Base-by-base conservation (phyloP, 2,329 filamentous ascomycete species). In the Beauveria brongniartii region DNA sequence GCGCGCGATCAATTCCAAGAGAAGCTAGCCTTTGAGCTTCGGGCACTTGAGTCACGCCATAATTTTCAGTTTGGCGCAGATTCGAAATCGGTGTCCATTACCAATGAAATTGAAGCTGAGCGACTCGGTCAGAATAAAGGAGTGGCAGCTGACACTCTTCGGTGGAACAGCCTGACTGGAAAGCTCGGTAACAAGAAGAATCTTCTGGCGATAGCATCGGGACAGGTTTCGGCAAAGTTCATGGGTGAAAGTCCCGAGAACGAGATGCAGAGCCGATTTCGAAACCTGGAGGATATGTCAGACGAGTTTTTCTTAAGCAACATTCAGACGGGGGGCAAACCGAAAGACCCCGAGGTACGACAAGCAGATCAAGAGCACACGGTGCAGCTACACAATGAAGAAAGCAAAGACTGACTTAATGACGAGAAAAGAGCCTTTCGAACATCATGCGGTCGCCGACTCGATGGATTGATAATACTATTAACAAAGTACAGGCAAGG, bases 291-390 rank as follows among this genome's bases (percentile, higher is more conserved):
- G 48, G 62, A 57, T 20, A 60, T 74, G 5, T 46, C 67, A 0
- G 65, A 68, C n/a, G 44, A 40, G 1, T 66, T 70, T 3, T 72
- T 75, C 50, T 30, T 57, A 20, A 56, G 62, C 1, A 65, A 68
- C 18, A 65, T 71, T 37, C 58, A 50, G 16, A 57, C 66, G 16
- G 64, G 63, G 59, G 41, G 61, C 28, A 65, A 56, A 43, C 60
- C 63, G 7, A 64, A 67, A 18, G 71, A 75, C 47, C 71, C 70
- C 46, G 64, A 70, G 62, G 73, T 75, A 75, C 64, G 73, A 67
- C 24, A 37, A 41, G n/a, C 16, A 20, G 16, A 46, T 14, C 46
- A 53, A 24, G 16, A 51, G 9, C 22, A 24, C 18, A n/a, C 26
- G 14, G 53, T 54, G 41, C 56, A 34, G 22, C 34, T 37, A 37